Percentiles rank a stretch among this genome's conserved stretches.
These are phyloP conservation scores for Eustoma russellianum DNA, from an alignment of 257 asterid species.

Conservation along the genomic window DNA sequence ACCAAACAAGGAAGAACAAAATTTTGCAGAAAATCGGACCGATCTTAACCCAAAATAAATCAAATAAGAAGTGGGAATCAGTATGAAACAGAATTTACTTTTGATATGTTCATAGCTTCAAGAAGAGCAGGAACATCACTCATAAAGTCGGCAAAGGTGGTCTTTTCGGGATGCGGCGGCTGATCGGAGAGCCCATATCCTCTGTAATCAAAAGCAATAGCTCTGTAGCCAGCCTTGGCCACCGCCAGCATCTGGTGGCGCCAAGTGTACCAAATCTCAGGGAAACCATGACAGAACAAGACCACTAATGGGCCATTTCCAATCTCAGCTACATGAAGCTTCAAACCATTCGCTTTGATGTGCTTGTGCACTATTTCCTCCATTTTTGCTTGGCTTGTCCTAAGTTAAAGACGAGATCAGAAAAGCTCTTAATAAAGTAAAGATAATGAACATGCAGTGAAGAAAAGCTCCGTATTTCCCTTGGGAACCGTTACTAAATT, in stretches of 20 bases:
- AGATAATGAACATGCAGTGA: too few species aligned
- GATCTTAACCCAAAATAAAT: too few species aligned
- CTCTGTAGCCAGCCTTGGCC: slow-evolving; percentile 41
- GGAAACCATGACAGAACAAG: slow-evolving; percentile 24
- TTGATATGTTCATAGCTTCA: slow-evolving; percentile 41
- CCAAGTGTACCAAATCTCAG: slow-evolving; percentile 35
- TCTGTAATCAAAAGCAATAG: slow-evolving; percentile 48
- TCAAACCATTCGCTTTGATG: slow-evolving; percentile 19
- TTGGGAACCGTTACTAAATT: too few species aligned
- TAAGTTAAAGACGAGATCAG: too few species aligned
- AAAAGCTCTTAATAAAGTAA: too few species aligned
- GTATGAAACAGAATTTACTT: slow-evolving; percentile 16
- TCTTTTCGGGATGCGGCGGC: slow-evolving; percentile 37
- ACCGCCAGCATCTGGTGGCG: slow-evolving; percentile 29
- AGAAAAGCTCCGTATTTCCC: too few species aligned
- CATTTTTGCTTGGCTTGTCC: slow-evolving; percentile 3
- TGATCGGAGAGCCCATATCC: slow-evolving; percentile 54
- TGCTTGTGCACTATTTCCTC: slow-evolving; percentile 20
- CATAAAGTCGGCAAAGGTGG: slow-evolving; percentile 25
- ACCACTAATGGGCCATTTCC: slow-evolving; percentile 17
- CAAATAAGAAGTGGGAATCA: background rate
- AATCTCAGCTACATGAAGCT: slow-evolving; percentile 25
- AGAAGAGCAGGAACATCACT: slow-evolving; percentile 36
- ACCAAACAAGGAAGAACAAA: too few species aligned
- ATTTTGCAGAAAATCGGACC: too few species aligned